phyloP scores from a whole-genome alignment of 257 asterid species.

The Capsicum pubescens region DNA sequence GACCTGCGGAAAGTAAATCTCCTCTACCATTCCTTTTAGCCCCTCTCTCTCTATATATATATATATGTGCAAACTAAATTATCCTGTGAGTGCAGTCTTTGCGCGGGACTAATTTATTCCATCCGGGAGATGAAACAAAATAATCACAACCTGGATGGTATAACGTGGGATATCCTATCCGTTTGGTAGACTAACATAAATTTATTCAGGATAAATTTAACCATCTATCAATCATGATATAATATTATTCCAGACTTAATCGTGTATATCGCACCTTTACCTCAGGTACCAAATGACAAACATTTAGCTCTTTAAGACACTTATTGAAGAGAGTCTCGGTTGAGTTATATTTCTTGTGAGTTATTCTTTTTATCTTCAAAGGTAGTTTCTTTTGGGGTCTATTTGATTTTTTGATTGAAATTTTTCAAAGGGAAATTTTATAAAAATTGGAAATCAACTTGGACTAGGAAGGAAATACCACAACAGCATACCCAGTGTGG shows the following conservation, averaged over 20 bases:
- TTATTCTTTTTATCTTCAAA: background rate
- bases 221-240: no score
- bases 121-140: no score
- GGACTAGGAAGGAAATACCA: background rate
- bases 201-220: no score
- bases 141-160: no score
- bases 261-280: no score
- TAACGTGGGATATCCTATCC: no score
- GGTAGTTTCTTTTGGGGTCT: background rate
- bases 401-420: background rate
- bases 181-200: no score
- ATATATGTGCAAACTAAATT: background rate
- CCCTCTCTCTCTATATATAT: background rate
- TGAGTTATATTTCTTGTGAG: background rate
- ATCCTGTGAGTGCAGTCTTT: no score
- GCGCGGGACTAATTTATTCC: no score
- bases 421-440: background rate
- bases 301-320: constrained; percentile 8
- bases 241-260: no score
- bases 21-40: constrained; percentile 26
- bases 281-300: no score
- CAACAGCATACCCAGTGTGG: no score
- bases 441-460: background rate
- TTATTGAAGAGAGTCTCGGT: constrained; percentile 37
- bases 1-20: constrained; percentile 83